A percentile compares a stretch with the other conserved stretches of the same genome.
Evolutionary conservation across 1,284 basidiomycete species (phyloP).

Genomic region (Grifola frondosa): DNA sequence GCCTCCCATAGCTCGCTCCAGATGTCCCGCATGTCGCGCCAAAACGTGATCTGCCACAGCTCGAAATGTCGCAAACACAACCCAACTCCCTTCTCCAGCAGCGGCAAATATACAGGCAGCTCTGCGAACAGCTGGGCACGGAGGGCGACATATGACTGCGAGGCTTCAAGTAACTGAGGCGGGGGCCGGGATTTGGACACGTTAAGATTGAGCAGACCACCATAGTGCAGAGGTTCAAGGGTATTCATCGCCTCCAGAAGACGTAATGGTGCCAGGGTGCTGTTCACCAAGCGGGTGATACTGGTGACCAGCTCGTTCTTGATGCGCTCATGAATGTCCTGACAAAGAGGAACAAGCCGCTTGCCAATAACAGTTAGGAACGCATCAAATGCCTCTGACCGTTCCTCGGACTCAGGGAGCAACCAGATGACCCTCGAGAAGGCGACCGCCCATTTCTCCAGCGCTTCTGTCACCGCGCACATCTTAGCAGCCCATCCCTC

Average conservation of each 20-base stretch:
- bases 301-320: conserved; percentile 53
- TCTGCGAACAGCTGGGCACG: conserved; percentile 67
- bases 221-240: conserved; percentile 65
- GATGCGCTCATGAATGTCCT: conserved; percentile 45
- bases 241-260: conserved; percentile 69
- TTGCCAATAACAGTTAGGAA: conserved; percentile 60
- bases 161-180: conserved; percentile 62
- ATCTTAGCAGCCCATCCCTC: conserved; percentile 59
- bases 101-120: conserved; percentile 59
- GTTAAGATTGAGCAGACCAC: conserved; percentile 62
- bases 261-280: conserved; percentile 59
- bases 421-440: conserved; percentile 73
- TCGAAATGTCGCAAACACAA: conserved; percentile 50
- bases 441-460: conserved; percentile 59
- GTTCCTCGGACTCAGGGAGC: conserved; percentile 41
- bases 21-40: conserved; percentile 51
- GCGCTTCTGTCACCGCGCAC: conserved; percentile 41
- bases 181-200: conserved; percentile 63
- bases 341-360: conserved; percentile 52
- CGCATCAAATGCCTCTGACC: conserved; percentile 70
- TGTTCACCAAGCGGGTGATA: conserved; percentile 53
- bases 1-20: conserved; percentile 82
- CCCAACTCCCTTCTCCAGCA: conserved; percentile 58
- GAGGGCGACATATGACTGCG: conserved; percentile 70
- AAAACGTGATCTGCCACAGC: conserved; percentile 58